Base-by-base conservation (phyloP, 805 yeast species). In the Teunomyces lycoperdinae region DNA sequence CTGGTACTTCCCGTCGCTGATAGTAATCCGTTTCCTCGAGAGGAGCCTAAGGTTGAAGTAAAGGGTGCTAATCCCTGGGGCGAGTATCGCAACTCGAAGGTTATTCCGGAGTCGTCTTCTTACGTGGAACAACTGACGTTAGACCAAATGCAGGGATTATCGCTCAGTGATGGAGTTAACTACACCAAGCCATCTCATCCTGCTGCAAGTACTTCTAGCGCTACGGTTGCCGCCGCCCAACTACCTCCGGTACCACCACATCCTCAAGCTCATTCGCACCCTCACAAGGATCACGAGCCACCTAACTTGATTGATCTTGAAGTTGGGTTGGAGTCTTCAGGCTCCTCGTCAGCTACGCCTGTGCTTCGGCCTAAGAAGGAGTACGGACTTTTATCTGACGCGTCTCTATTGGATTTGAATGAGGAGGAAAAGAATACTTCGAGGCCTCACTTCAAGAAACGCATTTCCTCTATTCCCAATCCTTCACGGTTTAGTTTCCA, bases 221-320 rank as follows among this genome's bases (percentile, higher is more conserved):
- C 24, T 20, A 20, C 24, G 1, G 24, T 20, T 20, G 24, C 24
- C 4, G 24, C 24, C 5, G 24, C 24, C 24, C 24, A 20, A 20
- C 24, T 6, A 33, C 16, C 33, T 13, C 34, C 34, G 7, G 14
- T 32, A 8, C 47, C 27, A 36, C 43, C 29, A 17, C 34, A 31
- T 28, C 41, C 17, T 40, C 44, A 20, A 30, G 24, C 24, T 17
- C 17, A 17, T 17, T 17, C 28, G 17, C 34, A 31, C 29, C 41
- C 16, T 32, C 44, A 20, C 30, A 35, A 35, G 26, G 44, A 27
- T 50, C 47, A 7, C 45, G 44, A 27, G 7, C 42, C 20, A 10
- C 62, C 66, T 10, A 66, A 63, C 45, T 57, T 70, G 42, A 69
- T 70, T 46, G 73, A 69, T 45, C 56, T 70, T 20, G 73, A 70